Conservation (phyloP, 129 eudicot genomes). For the Helianthus tuberosus region DNA sequence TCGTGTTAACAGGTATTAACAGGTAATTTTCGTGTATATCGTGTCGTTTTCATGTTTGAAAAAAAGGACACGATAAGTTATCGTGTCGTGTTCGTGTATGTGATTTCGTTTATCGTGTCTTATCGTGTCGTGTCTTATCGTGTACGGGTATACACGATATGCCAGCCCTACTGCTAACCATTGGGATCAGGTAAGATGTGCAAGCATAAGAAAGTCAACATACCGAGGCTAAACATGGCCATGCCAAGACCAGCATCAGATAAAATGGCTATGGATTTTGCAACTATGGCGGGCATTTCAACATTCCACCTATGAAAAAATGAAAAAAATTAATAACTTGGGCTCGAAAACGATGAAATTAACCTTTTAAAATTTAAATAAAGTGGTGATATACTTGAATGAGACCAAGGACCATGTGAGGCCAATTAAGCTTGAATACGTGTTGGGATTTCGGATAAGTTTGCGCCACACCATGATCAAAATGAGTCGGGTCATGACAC, state of each 20-base stretch:
- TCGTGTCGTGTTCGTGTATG: too few relatives aligned
- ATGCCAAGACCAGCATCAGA: constrained; percentile 95
- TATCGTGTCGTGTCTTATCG: too few relatives aligned
- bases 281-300: constrained; percentile 80
- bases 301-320: constrained; percentile 59
- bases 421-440: constrained; percentile 90
- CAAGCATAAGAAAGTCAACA: not conserved
- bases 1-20: too few relatives aligned
- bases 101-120: too few relatives aligned
- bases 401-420: constrained; percentile 91
- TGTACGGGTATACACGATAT: too few relatives aligned
- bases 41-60: too few relatives aligned
- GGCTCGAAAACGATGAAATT: not conserved
- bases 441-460: constrained; percentile 87
- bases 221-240: constrained; percentile 99
- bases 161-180: not conserved
- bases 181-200: not conserved
- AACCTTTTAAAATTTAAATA: not conserved
- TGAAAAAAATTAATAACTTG: constrained; percentile 1
- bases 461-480: constrained; percentile 96
- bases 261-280: constrained; percentile 65
- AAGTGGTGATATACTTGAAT: constrained; percentile 44
- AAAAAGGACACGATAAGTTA: too few relatives aligned
- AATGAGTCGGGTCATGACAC: constrained; percentile 89
- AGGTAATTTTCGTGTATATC: too few relatives aligned